Base-by-base conservation (phyloP, 2,329 filamentous ascomycete genomes). In the Tolypocladium capitatum region DNA sequence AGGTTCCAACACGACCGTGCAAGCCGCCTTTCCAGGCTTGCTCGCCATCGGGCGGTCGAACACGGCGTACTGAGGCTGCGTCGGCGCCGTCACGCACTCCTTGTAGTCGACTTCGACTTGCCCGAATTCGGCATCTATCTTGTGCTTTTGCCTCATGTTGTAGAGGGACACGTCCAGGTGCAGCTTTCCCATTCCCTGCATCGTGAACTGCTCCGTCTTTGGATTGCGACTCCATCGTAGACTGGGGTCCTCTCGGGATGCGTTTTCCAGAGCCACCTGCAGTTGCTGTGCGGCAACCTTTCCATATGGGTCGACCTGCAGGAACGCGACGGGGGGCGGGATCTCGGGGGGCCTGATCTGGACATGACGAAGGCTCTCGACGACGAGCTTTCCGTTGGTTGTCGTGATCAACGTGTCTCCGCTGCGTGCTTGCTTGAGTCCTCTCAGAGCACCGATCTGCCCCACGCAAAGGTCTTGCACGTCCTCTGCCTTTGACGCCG, bases 101-200 rank as follows among this genome's bases (percentile, higher is more conserved):
- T 94, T 84, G 66, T 97, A 98, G 55, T 94, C 89, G 51, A 98
- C 95, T 57, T 95, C 86, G 52, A 98, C 94, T 46, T 81, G 83
- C 13, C 91, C 90, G 71, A 95, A 95, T 69, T 81, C 52, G 73
- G 89, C 75, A 80, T 95, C 64, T 72, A 75, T 88, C 63, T 92
- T 94, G 67, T 96, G 83, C 59, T 94, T 88, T 46, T 87, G 86
- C 54, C 92, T 81, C 10, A 98, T 78, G 40, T 90, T 80, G 63
- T 97, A 87, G 45, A 88, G 74, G 0, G 91, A 90, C 44, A 98
- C 92, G 58, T 98, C 92, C 1, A 98, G 74, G 64, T 98, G 92
- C 28, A 98, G 76, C 58, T 94, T 88, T 8, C 92, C 92, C 92
- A 98, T 97, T 4, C 92, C 92, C 46, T 90, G 90, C 0, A 98